These are phyloP conservation scores for Syncephalis fuscata DNA, from an alignment of 371 early-diverging fungal species.

Conservation along the genomic window DNA sequence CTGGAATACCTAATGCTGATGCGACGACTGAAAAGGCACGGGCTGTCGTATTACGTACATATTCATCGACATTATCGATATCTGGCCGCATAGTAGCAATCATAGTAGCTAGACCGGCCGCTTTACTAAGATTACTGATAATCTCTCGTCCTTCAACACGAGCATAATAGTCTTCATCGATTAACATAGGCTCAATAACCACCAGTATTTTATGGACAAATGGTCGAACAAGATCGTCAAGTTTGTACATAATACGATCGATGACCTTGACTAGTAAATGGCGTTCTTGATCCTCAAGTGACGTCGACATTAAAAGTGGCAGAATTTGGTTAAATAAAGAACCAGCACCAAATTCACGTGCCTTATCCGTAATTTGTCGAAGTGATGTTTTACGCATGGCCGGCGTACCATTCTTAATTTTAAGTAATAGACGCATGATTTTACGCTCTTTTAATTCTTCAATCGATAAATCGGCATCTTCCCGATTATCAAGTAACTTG, in stretches of 20 bases:
- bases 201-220: slow-evolving; percentile 96
- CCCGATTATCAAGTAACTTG: slow-evolving; percentile 69
- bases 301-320: slow-evolving; percentile 90
- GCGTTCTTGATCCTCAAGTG: slow-evolving; percentile 94
- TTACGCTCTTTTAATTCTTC: slow-evolving; percentile 90
- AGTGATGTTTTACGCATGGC: slow-evolving; percentile 85
- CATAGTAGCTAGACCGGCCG: slow-evolving; percentile 96
- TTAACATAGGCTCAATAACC: slow-evolving; percentile 92
- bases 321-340: slow-evolving; percentile 93
- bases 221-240: slow-evolving; percentile 91
- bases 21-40: slow-evolving; percentile 96
- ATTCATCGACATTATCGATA: slow-evolving; percentile 95
- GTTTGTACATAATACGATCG: slow-evolving; percentile 87
- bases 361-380: slow-evolving; percentile 90
- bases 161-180: slow-evolving; percentile 95
- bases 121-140: slow-evolving; percentile 91
- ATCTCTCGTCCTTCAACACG: slow-evolving; percentile 96
- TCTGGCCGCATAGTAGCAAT: slow-evolving; percentile 96
- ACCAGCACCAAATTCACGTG: slow-evolving; percentile 88
- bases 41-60: slow-evolving; percentile 95
- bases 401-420: slow-evolving; percentile 96
- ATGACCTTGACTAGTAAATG: slow-evolving; percentile 94
- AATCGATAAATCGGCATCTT: slow-evolving; percentile 64
- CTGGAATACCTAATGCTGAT: slow-evolving; percentile 90
- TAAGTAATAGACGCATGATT: slow-evolving; percentile 85